These are phyloP conservation scores for Scopulariopsis brevicaulis DNA, from an alignment of 2,329 filamentous ascomycete genomes.

Conservation along the genomic window DNA sequence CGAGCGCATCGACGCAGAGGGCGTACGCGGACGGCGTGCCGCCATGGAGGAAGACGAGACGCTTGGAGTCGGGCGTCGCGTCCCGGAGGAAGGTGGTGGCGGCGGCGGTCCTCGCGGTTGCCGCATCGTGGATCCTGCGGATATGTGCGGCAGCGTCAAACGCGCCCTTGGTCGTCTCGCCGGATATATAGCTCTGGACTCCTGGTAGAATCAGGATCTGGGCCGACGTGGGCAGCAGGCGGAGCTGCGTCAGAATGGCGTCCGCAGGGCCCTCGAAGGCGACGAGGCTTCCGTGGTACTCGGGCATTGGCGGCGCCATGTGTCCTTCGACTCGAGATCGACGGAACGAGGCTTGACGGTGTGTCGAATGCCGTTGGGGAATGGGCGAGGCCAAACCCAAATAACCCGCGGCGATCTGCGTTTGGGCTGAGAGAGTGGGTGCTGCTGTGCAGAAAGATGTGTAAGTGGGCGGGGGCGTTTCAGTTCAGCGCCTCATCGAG, in stretches of 20 bases:
- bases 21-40: conserved; percentile 42
- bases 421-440: background rate
- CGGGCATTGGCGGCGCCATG: background rate
- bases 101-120: conserved; percentile 30
- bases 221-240: conserved; percentile 44
- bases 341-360: background rate
- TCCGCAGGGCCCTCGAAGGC: conserved; percentile 48
- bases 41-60: conserved; percentile 49
- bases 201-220: conserved; percentile 46
- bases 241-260: conserved; percentile 44
- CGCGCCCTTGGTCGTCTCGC: conserved; percentile 12
- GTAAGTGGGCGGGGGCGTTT: background rate
- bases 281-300: conserved; percentile 35
- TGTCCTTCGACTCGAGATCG: conserved; percentile 7
- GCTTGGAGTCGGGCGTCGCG: conserved; percentile 32
- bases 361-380: background rate
- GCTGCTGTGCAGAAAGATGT: background rate
- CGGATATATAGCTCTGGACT: conserved; percentile 32
- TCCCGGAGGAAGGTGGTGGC: conserved; percentile 39
- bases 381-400: background rate
- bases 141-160: conserved; percentile 27
- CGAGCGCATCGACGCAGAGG: conserved; percentile 42
- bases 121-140: conserved; percentile 37
- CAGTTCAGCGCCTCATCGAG: background rate
- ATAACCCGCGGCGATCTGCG: background rate